Evolutionary conservation across 1,284 basidiomycete genomes (phyloP), one percentile per base, ranked within the genome.

Genomic region (Apiotrichum gamsii): DNA sequence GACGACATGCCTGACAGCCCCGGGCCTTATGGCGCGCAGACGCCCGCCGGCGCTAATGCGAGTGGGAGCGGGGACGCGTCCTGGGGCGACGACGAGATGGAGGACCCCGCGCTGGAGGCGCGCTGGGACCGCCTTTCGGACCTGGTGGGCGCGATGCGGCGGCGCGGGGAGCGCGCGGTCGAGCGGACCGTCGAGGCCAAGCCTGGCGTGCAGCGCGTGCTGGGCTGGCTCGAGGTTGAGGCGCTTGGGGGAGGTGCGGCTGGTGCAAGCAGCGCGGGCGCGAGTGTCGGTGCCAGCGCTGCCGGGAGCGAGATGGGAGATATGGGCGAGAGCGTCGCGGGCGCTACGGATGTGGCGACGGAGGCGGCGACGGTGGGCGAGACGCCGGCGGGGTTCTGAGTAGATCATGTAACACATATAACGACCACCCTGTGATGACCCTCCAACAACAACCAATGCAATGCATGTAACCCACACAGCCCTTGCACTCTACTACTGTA

Each of bases 61-160:
- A n/a, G n/a, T n/a, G n/a, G n/a, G n/a, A n/a, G n/a, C n/a, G n/a
- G n/a, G n/a, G n/a, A n/a, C n/a, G 39, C 40, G 19, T 51, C 47
- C 43, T 42, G 44, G 33, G 52, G 46, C 29, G 54, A 54, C 47
- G 44, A 47, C 40, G 47, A 51, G 20, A 55, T 59, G 42, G 56
- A 46, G 10, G 61, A 69, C 53, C 58, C 62, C 2, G 59, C 64
- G 47, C 43, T 68, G 14, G 66, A 70, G 43, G 57, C 49, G 15
- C 47, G 66, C 11, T 70, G 67, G 67, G 60, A 61, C n/a, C 62
- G 59, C 16, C 39, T 70, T n/a, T 54, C 54, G 8, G 57, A 58
- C 4, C 39, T 67, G 21, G 56, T 70, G 2, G 39, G 23, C 9
- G 50, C 36, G 14, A 68, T 70, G 67, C 56, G 58, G 23, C 35